These are phyloP conservation scores for Claviceps africana DNA, from an alignment of 2,329 filamentous ascomycete species.

Conservation along the genomic window DNA sequence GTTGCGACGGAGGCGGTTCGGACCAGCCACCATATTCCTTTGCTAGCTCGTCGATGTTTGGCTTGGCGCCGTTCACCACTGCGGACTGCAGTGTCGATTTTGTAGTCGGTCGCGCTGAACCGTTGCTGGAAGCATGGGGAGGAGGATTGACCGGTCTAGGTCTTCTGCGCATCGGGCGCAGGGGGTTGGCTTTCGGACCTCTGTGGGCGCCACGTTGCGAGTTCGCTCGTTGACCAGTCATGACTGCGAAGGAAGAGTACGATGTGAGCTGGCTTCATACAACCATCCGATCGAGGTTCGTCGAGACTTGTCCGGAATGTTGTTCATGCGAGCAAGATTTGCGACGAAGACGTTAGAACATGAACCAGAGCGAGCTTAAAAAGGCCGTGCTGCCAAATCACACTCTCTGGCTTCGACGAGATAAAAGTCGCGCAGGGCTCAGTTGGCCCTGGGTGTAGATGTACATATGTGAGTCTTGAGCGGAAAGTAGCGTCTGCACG, in stretches of 20 bases:
- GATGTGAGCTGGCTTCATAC: no score
- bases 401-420: background rate
- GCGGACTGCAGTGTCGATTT: conserved; percentile 9
- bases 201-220: conserved; percentile 19
- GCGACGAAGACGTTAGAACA: background rate
- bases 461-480: background rate
- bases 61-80: conserved; percentile 15
- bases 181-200: conserved; percentile 20
- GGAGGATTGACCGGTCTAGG: conserved; percentile 43
- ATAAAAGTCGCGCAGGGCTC: background rate
- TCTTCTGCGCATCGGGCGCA: conserved; percentile 26
- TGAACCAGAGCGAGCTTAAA: background rate
- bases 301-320: background rate
- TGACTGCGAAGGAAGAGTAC: conserved; percentile 10
- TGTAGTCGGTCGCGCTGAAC: conserved; percentile 12
- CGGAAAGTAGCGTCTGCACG: background rate
- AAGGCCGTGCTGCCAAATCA: background rate
- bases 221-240: conserved; percentile 29
- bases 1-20: conserved; percentile 30
- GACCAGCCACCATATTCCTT: conserved; percentile 44
- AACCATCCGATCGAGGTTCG: background rate
- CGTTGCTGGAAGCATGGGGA: conserved; percentile 43
- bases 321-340: background rate
- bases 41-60: conserved; percentile 28
- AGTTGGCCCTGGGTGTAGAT: background rate